Conservation (phyloP, 2,329 filamentous ascomycete species). For the Metarhizium humberi region DNA sequence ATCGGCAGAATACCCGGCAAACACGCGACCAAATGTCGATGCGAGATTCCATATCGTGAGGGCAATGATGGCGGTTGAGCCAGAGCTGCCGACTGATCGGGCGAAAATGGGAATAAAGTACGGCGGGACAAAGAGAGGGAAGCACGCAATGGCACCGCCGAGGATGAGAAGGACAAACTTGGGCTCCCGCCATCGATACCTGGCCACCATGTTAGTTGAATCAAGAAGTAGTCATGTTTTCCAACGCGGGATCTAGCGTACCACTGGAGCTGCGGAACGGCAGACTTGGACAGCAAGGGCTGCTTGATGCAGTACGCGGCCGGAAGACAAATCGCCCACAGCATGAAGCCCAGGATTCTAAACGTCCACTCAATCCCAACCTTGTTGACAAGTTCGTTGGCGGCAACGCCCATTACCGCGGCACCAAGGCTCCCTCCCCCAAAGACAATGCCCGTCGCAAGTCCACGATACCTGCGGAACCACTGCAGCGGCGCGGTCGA, state of each 20-base stretch:
- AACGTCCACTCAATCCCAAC: conserved; percentile 18
- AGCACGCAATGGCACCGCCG: conserved; percentile 14
- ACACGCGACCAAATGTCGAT: conserved; percentile 16
- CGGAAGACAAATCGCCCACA: conserved; percentile 19
- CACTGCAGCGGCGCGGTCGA: conserved; percentile 17
- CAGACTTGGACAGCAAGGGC: conserved; percentile 3
- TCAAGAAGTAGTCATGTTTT: not conserved
- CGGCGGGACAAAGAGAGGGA: conserved; percentile 18
- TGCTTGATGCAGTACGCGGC: conserved; percentile 15
- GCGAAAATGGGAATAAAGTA: conserved; percentile 20
- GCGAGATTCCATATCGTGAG: conserved; percentile 18
- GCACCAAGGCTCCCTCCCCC: conserved; percentile 17
- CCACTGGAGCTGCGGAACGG: conserved; percentile 15
- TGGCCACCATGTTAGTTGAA: not conserved
- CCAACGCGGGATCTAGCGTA: not conserved
- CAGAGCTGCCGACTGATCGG: conserved; percentile 13
- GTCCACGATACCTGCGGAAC: conserved; percentile 16
- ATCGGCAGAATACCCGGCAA: conserved; percentile 17
- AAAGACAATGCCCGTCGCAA: conserved; percentile 19
- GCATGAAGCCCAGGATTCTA: conserved; percentile 15
- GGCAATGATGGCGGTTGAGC: conserved; percentile 11
- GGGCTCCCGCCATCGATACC: conserved; percentile 15
- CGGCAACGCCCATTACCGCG: conserved; percentile 16
- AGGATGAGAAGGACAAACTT: conserved; percentile 15
- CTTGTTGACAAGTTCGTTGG: conserved; percentile 12